These are phyloP conservation scores for Phenoliferia sp. DNA, from an alignment of 1,284 basidiomycete species.

Conservation along the genomic window DNA sequence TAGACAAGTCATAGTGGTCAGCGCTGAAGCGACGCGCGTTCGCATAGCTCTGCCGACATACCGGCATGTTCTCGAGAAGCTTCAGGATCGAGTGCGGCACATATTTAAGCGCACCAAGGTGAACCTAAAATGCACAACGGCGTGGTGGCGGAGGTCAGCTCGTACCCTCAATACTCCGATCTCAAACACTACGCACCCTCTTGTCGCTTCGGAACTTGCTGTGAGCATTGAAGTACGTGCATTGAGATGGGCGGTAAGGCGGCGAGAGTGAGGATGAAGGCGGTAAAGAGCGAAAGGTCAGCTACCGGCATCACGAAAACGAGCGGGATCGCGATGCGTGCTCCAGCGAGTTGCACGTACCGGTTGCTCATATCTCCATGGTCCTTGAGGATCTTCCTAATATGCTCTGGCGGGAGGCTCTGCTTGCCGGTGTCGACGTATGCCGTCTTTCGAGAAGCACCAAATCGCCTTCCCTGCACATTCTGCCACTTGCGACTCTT, in stretches of 20 bases:
- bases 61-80: conserved; percentile 74
- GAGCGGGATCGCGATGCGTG: background rate
- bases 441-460: conserved; percentile 79
- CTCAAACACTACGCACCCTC: conserved; percentile 55
- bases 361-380: conserved; percentile 46
- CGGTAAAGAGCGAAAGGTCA: conserved; percentile 43
- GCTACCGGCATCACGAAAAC: background rate
- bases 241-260: conserved; percentile 7
- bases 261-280: conserved; percentile 1
- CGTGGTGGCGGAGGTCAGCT: background rate
- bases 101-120: conserved; percentile 33
- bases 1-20: conserved; percentile 56
- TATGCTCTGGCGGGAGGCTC: conserved; percentile 67
- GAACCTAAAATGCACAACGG: conserved; percentile 5
- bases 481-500: conserved; percentile 92
- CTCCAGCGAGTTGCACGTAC: background rate
- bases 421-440: conserved; percentile 92
- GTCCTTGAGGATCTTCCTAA: conserved; percentile 93
- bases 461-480: conserved; percentile 85
- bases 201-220: conserved; percentile 89
- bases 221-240: conserved; percentile 34
- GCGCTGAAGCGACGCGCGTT: background rate
- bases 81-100: conserved; percentile 99
- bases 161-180: background rate
- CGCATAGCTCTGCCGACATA: background rate